Conservation (phyloP, 306 rosid species). For the Abrus precatorius region DNA sequence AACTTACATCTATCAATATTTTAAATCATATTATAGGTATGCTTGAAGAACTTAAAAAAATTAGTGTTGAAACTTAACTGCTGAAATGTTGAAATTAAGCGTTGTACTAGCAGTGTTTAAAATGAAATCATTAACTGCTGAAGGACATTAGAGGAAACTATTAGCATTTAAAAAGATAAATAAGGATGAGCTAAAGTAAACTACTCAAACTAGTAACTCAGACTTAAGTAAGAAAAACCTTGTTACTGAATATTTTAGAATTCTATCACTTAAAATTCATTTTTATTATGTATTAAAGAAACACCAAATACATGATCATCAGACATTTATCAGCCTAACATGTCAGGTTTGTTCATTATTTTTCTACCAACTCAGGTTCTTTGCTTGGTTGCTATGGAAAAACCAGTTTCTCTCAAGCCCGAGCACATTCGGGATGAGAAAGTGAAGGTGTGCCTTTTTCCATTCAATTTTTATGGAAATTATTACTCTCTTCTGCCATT, state of each 20-base stretch:
- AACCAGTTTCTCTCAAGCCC: conserved; percentile 86
- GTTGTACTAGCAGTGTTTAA: background rate
- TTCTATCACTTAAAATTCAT: background rate
- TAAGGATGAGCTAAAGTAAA: conserved; percentile 19
- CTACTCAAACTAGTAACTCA: background rate
- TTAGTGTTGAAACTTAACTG: background rate
- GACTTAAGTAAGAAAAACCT: background rate
- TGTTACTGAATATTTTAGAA: conserved; percentile 16
- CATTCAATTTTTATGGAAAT: background rate
- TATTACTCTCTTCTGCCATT: background rate
- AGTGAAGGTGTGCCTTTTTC: conserved; percentile 71
- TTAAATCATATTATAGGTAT: conserved; percentile 20
- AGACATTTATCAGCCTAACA: conserved; percentile 28
- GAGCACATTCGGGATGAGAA: conserved; percentile 93
- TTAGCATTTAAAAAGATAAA: conserved; percentile 1
- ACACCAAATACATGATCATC: background rate
- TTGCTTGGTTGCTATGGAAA: conserved; percentile 92
- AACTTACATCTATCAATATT: too few relatives aligned
- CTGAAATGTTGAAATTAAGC: conserved; percentile 15
- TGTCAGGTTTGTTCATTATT: conserved; percentile 16
- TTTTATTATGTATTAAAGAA: background rate
- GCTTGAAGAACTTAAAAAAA: background rate
- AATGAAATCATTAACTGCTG: background rate
- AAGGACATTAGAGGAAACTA: background rate
- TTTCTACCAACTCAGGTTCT: conserved; percentile 69